Base-by-base conservation (phyloP, 805 yeast genomes). In the Metschnikowia sp. region DNA sequence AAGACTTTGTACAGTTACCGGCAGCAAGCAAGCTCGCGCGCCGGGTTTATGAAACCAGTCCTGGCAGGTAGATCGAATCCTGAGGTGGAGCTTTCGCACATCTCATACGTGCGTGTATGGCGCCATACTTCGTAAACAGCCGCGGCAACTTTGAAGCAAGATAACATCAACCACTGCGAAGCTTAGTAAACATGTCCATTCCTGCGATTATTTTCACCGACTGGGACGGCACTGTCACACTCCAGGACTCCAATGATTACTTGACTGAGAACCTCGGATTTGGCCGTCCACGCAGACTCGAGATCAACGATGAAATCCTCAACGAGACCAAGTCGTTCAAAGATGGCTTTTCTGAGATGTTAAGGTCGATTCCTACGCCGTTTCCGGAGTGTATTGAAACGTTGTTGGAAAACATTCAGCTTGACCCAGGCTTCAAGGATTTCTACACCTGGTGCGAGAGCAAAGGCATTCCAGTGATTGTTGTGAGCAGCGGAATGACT, bases 191-290 rank as follows among this genome's bases (percentile, higher is more conserved):
- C 26, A 36, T 55, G 59, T 22, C 66, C 39, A 64, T 67, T 28
- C 69, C 68, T 42, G 92, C 96, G 40, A 89, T 94, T 60, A 86
- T 94, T 37, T 94, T 94, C 74, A 87, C 97, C 37, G 99, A 94
- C 66, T 94, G 95, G 82, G 99, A 94, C 65, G 99, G 99, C 29
- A 94, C 99, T 2, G 94, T 94, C 54, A 94, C 99, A 10, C 72
- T 87, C 50, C 96, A 92, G 65, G 99, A 94, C 66, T 87, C 96
- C 50, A 94, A 94, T 65, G 98, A 94, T 66, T 86, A 76, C 64
- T 72, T 94, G 53, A 91, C 97, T 8, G 98, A 94, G 64, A 81
- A 80, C 57, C 72, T 86, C 19, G 99, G 99, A 3, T 86, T 89
- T 65, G 98, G 98, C 3, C 69, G 72, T 41, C 81, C 75, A 28